phyloP scores from a whole-genome alignment of 2,329 filamentous ascomycete genomes.

The Gaeumannomyces sp. region DNA sequence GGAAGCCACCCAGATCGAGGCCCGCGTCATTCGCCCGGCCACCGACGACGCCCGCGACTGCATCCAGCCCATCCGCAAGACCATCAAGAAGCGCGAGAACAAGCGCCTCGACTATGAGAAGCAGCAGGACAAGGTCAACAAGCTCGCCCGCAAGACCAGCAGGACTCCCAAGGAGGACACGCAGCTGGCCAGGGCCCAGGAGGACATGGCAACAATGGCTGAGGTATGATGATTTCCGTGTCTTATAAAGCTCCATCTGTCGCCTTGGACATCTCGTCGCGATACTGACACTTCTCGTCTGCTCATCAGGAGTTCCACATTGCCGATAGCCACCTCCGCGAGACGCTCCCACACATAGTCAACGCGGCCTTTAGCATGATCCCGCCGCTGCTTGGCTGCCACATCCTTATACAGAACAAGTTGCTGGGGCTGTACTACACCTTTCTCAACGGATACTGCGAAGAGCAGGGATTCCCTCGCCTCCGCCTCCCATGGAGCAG shows the following conservation, averaged over 20 bases:
- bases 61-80: slow-evolving; percentile 69
- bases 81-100: slow-evolving; percentile 79
- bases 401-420: slow-evolving; percentile 72
- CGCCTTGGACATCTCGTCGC: not conserved
- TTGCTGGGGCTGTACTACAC: slow-evolving; percentile 76
- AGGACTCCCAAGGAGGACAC: slow-evolving; percentile 68
- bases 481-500: slow-evolving; percentile 65
- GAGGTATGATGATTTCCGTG: slow-evolving; percentile 41
- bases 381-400: slow-evolving; percentile 61
- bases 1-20: slow-evolving; percentile 66
- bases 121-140: slow-evolving; percentile 64
- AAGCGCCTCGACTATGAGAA: slow-evolving; percentile 77
- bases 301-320: slow-evolving; percentile 59
- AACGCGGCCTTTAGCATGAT: slow-evolving; percentile 66
- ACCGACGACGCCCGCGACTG: slow-evolving; percentile 63
- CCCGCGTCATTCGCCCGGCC: slow-evolving; percentile 62
- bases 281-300: slow-evolving; percentile 11
- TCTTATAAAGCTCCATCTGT: too few relatives aligned
- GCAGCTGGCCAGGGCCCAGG: slow-evolving; percentile 63
- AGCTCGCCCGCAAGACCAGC: slow-evolving; percentile 62
- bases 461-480: slow-evolving; percentile 61
- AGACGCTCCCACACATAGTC: slow-evolving; percentile 66
- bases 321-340: slow-evolving; percentile 67
- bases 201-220: slow-evolving; percentile 58
- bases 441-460: slow-evolving; percentile 65